Evolutionary conservation across 2,329 filamentous ascomycete species (phyloP), one percentile per base, ranked within the genome.

Genomic region (Colletotrichum lindemuthianum): DNA sequence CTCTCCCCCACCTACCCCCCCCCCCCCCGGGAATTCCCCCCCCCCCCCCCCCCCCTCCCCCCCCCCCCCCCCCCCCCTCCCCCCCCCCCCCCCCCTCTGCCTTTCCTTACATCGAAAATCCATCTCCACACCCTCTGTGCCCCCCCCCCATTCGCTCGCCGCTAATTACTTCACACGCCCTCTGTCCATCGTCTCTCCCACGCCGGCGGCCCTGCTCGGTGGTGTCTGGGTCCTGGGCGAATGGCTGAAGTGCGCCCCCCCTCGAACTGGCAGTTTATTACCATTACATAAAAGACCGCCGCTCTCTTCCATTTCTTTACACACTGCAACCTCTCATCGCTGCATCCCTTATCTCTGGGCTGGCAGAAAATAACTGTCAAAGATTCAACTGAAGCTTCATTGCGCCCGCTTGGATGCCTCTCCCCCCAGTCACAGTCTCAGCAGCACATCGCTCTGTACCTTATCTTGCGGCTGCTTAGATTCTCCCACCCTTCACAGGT

Each of bases 401-500:
- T 67, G 67, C 67, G 67, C 65, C 67, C 67, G 67, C 67, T 68
- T 59, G 61, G 61, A 61, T 67, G 54, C 56, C 49, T 65, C 45
- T 61, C 60, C 45, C 64, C 64, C 64, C 55, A 67, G 66, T 65
- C 66, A 66, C 66, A 66, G 64, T 59, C 66, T 65, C 61, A 65
- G 61, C 51, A 56, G 63, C 59, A 43, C 51, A 55, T 37, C 53
- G 60, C 60, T 55, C 60, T 55, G 64, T 68, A 65, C 67, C 65
- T 67, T 68, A 68, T 68, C 65, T 68, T 59, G 64, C 67, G 53
- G 56, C 67, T 67, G 63, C 57, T 51, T 63, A 67, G 65, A 67
- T 67, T 63, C 45, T 59, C 48, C 6, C 77, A 53, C 50, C 60
- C 57, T 40, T 55, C 50, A 52, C n/a, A 60, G 43, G 60, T 86